Conservation (phyloP, 2,329 filamentous ascomycete species). For the Aspergillus sp. region DNA sequence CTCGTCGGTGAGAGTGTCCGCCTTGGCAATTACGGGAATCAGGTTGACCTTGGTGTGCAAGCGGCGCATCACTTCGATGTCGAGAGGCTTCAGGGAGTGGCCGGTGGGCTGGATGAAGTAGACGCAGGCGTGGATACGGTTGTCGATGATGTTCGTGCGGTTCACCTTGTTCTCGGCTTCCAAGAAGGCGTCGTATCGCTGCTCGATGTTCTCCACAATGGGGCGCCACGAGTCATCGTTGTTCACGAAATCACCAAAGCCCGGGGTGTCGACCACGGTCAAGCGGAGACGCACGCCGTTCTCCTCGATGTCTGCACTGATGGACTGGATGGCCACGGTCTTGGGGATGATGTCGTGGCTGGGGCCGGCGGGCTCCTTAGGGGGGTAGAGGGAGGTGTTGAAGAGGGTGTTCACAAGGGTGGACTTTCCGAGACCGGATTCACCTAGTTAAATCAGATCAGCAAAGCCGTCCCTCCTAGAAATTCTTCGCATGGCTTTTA, state of each 20-base stretch:
- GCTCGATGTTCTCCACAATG: slow-evolving; percentile 99
- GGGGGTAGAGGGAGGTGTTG: slow-evolving; percentile 98
- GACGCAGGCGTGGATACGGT: slow-evolving; percentile 96
- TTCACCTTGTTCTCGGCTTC: slow-evolving; percentile 99
- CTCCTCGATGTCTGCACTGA: slow-evolving; percentile 96
- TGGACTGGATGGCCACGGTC: slow-evolving; percentile 92
- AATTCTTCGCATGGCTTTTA: background rate
- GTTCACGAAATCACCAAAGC: slow-evolving; percentile 99
- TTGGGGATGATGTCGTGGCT: slow-evolving; percentile 98
- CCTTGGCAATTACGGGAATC: slow-evolving; percentile 98
- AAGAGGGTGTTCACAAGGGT: slow-evolving; percentile 99
- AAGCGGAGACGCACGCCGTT: slow-evolving; percentile 94
- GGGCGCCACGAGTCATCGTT: slow-evolving; percentile 99
- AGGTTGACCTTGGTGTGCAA: slow-evolving; percentile 99
- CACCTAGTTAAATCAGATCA: slow-evolving; percentile 59
- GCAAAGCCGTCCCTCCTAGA: background rate
- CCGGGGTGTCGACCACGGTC: slow-evolving; percentile 96
- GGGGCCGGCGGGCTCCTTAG: slow-evolving; percentile 96
- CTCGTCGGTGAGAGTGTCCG: slow-evolving; percentile 95
- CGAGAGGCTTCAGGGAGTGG: slow-evolving; percentile 95
- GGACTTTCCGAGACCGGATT: slow-evolving; percentile 98
- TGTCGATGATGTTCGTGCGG: slow-evolving; percentile 99
- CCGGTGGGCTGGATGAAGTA: slow-evolving; percentile 99
- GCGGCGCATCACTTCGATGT: slow-evolving; percentile 99
- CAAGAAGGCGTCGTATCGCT: slow-evolving; percentile 96